Conservation (phyloP, 1,139 yeast genomes). For the Scheffersomyces segobiensis region DNA sequence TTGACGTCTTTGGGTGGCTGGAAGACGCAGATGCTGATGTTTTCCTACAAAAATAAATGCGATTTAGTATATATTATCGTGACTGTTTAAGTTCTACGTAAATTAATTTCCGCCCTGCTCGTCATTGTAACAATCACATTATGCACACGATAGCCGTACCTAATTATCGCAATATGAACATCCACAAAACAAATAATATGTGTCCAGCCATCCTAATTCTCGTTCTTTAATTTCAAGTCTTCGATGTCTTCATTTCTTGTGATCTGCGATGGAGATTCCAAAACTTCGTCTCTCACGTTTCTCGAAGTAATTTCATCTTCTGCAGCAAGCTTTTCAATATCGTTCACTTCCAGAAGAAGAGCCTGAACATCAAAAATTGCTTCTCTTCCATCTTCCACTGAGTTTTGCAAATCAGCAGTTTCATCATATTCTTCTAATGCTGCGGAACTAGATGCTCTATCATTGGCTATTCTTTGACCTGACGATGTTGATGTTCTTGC, state of each 20-base stretch:
- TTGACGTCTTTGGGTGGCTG: no score
- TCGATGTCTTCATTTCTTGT: conserved; percentile 21
- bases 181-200: not conserved
- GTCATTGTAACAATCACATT: not conserved
- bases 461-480: conserved; percentile 10
- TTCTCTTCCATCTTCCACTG: conserved; percentile 7
- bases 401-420: not conserved
- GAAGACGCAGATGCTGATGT: no score
- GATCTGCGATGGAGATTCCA: not conserved
- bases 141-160: not conserved
- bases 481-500: conserved; percentile 3
- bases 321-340: conserved; percentile 35
- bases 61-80: no score
- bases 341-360: conserved; percentile 44
- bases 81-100: no score
- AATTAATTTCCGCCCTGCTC: no score
- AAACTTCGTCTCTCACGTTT: conserved; percentile 15
- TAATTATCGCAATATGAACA: not conserved
- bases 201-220: not conserved
- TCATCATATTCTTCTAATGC: conserved; percentile 3
- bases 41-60: no score
- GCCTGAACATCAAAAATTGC: conserved; percentile 50
- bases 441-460: conserved; percentile 2
- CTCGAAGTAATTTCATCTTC: conserved; percentile 17
- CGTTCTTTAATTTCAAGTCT: conserved; percentile 11